These are phyloP conservation scores for Fusarium phyllophilum DNA, from an alignment of 2,329 filamentous ascomycete genomes.

Conservation along the genomic window DNA sequence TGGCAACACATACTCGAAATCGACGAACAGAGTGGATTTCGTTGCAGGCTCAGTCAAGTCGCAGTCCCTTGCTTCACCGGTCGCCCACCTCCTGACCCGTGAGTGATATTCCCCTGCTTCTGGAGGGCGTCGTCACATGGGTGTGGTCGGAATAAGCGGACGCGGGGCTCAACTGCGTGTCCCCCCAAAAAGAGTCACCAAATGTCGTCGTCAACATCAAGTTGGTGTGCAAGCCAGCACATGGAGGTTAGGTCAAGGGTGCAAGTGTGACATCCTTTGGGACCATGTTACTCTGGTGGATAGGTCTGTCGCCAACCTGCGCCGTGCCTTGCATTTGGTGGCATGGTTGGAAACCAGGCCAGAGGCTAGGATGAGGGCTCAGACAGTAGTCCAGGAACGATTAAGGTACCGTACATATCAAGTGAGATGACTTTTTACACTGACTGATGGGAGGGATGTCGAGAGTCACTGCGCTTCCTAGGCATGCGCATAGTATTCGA, in stretches of 20 bases:
- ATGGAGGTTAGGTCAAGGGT: slow-evolving; percentile 21
- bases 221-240: slow-evolving; percentile 31
- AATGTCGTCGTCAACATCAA: slow-evolving; percentile 30
- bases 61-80: slow-evolving; percentile 42
- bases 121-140: slow-evolving; percentile 43
- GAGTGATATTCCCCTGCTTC: slow-evolving; percentile 35
- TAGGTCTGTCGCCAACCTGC: slow-evolving; percentile 44
- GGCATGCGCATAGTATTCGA: not conserved
- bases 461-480: not conserved
- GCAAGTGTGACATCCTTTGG: slow-evolving; percentile 27
- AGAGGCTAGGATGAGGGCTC: slow-evolving; percentile 35
- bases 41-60: slow-evolving; percentile 25
- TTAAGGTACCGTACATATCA: slow-evolving; percentile 26
- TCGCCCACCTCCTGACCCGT: slow-evolving; percentile 17
- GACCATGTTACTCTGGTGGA: slow-evolving; percentile 32
- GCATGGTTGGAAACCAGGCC: slow-evolving; percentile 41
- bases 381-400: slow-evolving; percentile 41
- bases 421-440: slow-evolving; percentile 6
- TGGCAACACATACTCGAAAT: not conserved
- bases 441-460: not conserved
- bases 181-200: slow-evolving; percentile 20
- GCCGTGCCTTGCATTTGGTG: slow-evolving; percentile 46
- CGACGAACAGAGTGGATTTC: not conserved
- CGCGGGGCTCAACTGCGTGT: slow-evolving; percentile 33
- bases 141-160: slow-evolving; percentile 35